phyloP scores from a whole-genome alignment of 768 basidiomycete genomes.

The Termitomyces sp. region DNA sequence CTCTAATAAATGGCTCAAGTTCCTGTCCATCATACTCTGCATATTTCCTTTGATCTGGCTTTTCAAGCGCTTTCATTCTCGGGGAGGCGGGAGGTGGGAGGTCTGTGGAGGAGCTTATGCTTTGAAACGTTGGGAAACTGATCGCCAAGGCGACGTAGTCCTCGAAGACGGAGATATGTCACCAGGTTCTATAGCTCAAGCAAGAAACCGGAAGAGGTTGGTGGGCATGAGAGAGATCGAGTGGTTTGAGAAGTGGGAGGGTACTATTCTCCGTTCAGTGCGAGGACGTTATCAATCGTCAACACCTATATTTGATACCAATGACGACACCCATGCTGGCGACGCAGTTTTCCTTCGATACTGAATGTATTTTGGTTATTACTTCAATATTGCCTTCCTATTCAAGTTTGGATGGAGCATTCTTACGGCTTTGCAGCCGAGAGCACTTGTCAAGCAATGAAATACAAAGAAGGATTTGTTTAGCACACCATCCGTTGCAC shows the following conservation, averaged over 20 bases:
- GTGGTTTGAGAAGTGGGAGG: slow-evolving; percentile 79
- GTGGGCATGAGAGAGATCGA: slow-evolving; percentile 65
- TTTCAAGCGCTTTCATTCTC: slow-evolving; percentile 59
- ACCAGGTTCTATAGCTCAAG: slow-evolving; percentile 10
- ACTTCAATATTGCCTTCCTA: not conserved
- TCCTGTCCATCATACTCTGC: slow-evolving; percentile 60
- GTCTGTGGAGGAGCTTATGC: slow-evolving; percentile 74
- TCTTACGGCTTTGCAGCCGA: slow-evolving; percentile 2
- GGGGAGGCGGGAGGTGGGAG: slow-evolving; percentile 70
- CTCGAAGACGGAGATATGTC: not conserved
- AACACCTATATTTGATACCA: slow-evolving; percentile 20
- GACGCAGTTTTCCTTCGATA: slow-evolving; percentile 20
- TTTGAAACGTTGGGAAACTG: slow-evolving; percentile 46
- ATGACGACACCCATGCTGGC: slow-evolving; percentile 2
- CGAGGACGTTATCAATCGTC: slow-evolving; percentile 35
- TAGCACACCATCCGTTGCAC: not conserved
- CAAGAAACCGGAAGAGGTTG: slow-evolving; percentile 19
- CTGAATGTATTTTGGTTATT: slow-evolving; percentile 16
- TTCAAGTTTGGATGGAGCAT: not conserved
- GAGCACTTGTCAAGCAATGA: slow-evolving; percentile 4
- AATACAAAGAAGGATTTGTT: slow-evolving; percentile 5
- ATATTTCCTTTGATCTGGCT: slow-evolving; percentile 82
- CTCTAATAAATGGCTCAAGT: slow-evolving; percentile 65
- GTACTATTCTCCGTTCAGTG: slow-evolving; percentile 58
- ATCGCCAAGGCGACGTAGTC: not conserved